These are phyloP conservation scores for Pseudotulostoma volvatum DNA, from an alignment of 495 filamentous ascomycete genomes.

Conservation along the genomic window DNA sequence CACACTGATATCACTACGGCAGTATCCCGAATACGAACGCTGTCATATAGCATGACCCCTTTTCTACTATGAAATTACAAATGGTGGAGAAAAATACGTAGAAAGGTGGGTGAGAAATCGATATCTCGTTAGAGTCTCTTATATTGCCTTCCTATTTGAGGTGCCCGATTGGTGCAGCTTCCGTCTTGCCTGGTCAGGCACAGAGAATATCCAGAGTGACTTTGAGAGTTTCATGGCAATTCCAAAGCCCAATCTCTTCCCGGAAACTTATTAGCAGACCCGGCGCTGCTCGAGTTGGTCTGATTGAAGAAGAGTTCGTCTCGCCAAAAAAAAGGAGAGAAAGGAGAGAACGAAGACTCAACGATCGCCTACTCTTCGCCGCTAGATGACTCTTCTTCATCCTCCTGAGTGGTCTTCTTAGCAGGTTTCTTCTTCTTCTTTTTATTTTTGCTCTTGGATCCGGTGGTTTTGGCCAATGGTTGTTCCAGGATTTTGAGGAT, in stretches of 20 bases:
- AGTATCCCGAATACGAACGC: too few relatives aligned
- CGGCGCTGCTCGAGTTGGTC: not conserved
- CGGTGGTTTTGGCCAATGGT: slow-evolving; percentile 59
- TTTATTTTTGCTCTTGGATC: slow-evolving; percentile 57
- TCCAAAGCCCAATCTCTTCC: not conserved
- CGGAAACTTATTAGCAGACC: not conserved
- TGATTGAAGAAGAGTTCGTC: not conserved
- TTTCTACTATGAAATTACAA: too few relatives aligned
- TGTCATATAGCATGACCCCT: too few relatives aligned
- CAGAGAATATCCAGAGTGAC: too few relatives aligned
- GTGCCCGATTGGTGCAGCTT: too few relatives aligned
- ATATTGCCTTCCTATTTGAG: too few relatives aligned
- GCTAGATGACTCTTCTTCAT: slow-evolving; percentile 30
- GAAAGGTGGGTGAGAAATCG: too few relatives aligned
- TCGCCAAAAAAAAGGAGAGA: not conserved
- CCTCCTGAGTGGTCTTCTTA: slow-evolving; percentile 41
- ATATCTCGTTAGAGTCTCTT: too few relatives aligned
- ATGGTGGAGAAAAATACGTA: too few relatives aligned
- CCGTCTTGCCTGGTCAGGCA: too few relatives aligned
- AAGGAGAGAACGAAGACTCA: not conserved
- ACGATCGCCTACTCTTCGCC: slow-evolving; percentile 36
- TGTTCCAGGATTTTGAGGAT: slow-evolving; percentile 83
- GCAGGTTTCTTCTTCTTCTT: slow-evolving; percentile 86
- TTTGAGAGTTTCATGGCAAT: too few relatives aligned
- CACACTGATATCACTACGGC: too few relatives aligned